These are phyloP conservation scores for Alternaria sp. DNA, from an alignment of 2,329 filamentous ascomycete genomes.

Conservation along the genomic window DNA sequence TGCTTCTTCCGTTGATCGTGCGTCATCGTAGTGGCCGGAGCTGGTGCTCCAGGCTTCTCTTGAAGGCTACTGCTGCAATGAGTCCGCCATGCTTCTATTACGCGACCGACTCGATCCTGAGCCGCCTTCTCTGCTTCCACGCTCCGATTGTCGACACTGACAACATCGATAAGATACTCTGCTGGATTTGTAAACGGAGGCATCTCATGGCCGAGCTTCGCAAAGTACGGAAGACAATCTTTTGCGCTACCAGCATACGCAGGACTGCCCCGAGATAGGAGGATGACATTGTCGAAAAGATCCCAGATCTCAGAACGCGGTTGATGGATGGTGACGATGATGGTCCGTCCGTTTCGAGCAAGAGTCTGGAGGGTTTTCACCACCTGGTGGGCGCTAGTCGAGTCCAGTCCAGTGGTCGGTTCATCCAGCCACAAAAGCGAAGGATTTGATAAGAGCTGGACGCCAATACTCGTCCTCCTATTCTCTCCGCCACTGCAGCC, in stretches of 20 bases:
- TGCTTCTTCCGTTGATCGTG: constrained; percentile 12
- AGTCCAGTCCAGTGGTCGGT: constrained; percentile 78
- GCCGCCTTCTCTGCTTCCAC: constrained; percentile 69
- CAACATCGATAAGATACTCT: constrained; percentile 76
- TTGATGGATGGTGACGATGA: constrained; percentile 78
- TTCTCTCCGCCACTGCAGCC: constrained; percentile 83
- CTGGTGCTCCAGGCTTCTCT: constrained; percentile 18
- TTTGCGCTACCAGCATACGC: constrained; percentile 69
- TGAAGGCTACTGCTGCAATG: constrained; percentile 19
- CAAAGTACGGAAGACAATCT: constrained; percentile 70
- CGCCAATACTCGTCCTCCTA: constrained; percentile 75
- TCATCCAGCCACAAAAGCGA: constrained; percentile 80
- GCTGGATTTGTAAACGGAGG: constrained; percentile 79
- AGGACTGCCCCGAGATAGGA: constrained; percentile 70
- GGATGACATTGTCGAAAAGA: constrained; percentile 73
- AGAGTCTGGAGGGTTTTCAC: constrained; percentile 72
- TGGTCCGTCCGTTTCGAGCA: constrained; percentile 70
- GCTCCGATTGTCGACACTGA: constrained; percentile 74
- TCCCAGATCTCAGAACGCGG: constrained; percentile 81
- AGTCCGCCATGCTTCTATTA: constrained; percentile 66
- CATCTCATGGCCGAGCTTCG: constrained; percentile 63
- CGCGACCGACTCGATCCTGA: constrained; percentile 62
- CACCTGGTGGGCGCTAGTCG: constrained; percentile 77
- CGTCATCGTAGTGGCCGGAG: neutral
- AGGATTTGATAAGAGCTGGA: constrained; percentile 79